phyloP scores from a whole-genome alignment of 257 asterid genomes.

The Linaria vulgaris region DNA sequence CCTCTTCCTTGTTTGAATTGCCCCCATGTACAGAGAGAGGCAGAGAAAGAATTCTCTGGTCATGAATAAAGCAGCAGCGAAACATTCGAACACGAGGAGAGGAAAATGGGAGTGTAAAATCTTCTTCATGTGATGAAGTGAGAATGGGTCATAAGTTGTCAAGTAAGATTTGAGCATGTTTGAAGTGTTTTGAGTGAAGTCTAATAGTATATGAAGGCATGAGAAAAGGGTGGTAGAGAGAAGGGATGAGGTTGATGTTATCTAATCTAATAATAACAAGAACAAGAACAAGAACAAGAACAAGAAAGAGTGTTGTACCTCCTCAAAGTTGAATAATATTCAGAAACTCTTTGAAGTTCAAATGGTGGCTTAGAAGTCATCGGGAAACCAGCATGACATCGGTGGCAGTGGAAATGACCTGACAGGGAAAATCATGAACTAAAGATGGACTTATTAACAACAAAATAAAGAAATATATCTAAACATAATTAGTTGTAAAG shows the following conservation, averaged over 20 bases:
- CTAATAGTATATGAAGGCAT: too few species aligned
- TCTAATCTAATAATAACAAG: constrained; percentile 24
- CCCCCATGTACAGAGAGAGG: background rate
- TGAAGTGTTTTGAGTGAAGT: background rate
- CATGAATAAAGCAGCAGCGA: constrained; percentile 11
- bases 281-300: too few species aligned
- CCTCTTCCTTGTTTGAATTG: constrained; percentile 10
- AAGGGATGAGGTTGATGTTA: constrained; percentile 13
- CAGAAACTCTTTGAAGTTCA: constrained; percentile 47
- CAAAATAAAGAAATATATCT: too few species aligned
- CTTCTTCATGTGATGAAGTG: too few species aligned
- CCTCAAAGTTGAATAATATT: constrained; percentile 61
- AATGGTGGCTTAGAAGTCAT: constrained; percentile 41
- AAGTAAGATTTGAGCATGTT: background rate
- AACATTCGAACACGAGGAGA: background rate
- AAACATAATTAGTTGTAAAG: too few species aligned
- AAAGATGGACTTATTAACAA: constrained; percentile 3
- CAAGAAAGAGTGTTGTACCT: too few species aligned
- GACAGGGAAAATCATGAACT: constrained; percentile 21
- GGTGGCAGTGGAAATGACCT: constrained; percentile 44
- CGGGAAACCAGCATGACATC: constrained; percentile 42
- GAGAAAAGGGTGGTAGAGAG: too few species aligned
- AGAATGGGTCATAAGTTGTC: background rate
- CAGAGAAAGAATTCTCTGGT: background rate
- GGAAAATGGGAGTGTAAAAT: constrained; percentile 6